These are phyloP conservation scores for Mallotus repandus DNA, from an alignment of 441 rosid species.

Conservation along the genomic window DNA sequence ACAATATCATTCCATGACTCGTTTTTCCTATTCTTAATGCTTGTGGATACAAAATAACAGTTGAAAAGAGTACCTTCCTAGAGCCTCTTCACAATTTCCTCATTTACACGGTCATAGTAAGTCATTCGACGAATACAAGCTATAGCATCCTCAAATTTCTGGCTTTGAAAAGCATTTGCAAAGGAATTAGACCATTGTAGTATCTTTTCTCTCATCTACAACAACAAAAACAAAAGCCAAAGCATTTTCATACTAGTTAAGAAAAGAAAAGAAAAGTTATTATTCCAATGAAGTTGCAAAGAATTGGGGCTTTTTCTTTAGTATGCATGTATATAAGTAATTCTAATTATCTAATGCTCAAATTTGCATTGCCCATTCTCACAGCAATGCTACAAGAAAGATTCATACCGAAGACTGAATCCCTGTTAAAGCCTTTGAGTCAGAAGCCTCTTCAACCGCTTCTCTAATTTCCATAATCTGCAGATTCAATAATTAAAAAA, in stretches of 20 bases:
- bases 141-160: slow-evolving; percentile 64
- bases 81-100: slow-evolving; percentile 81
- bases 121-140: slow-evolving; percentile 79
- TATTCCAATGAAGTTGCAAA: not conserved
- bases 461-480: slow-evolving; percentile 96
- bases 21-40: not conserved
- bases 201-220: slow-evolving; percentile 69
- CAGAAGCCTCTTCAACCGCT: slow-evolving; percentile 78
- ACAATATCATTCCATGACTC: not conserved
- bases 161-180: slow-evolving; percentile 50
- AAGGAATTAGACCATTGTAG: slow-evolving; percentile 60
- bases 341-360: not conserved
- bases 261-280: slow-evolving; percentile 1
- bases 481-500: slow-evolving; percentile 21
- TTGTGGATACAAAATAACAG: too few relatives aligned
- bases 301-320: not conserved
- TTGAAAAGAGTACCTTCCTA: slow-evolving; percentile 34
- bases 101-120: slow-evolving; percentile 72
- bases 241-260: not conserved
- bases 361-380: not conserved
- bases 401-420: slow-evolving; percentile 61
- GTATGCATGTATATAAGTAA: not conserved
- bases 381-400: slow-evolving; percentile 1
- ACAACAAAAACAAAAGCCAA: slow-evolving; percentile 24
- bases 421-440: slow-evolving; percentile 52